These are phyloP conservation scores for Piper longum DNA, from an alignment of 164 flowering plant species.

Conservation along the genomic window DNA sequence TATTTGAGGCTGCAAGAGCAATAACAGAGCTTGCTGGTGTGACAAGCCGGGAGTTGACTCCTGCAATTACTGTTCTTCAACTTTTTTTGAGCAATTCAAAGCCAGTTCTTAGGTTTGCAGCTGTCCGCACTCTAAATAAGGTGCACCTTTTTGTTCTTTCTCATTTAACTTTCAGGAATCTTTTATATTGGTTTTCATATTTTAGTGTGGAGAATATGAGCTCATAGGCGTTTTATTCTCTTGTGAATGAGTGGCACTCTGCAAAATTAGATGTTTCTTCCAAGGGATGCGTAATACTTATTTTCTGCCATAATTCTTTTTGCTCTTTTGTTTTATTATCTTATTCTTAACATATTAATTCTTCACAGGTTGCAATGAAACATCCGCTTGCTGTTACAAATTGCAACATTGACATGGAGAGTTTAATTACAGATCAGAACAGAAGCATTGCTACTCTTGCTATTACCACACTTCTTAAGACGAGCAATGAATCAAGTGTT, in stretches of 20 bases:
- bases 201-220: not conserved
- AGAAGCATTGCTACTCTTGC: constrained; percentile 98
- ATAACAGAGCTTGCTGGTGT: constrained; percentile 85
- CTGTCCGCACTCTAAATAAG: constrained; percentile 94
- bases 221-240: not conserved
- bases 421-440: constrained; percentile 89
- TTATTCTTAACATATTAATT: not conserved
- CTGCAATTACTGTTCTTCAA: constrained; percentile 94
- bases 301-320: not conserved
- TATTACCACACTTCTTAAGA: constrained; percentile 88
- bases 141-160: constrained; percentile 15
- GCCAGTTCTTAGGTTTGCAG: constrained; percentile 95
- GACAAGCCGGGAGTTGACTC: constrained; percentile 76
- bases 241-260: not conserved
- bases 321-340: not conserved
- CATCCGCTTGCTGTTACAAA: constrained; percentile 96
- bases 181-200: no score
- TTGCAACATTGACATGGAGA: constrained; percentile 98
- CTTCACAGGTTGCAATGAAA: constrained; percentile 87
- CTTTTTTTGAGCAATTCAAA: constrained; percentile 89
- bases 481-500: constrained; percentile 95
- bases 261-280: no score
- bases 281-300: not conserved
- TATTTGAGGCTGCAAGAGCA: constrained; percentile 94
- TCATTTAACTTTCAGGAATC: not conserved